Evolutionary conservation across 164 flowering plant genomes (phyloP), one percentile per base, ranked within the genome.

Genomic region (Stephania japonica): DNA sequence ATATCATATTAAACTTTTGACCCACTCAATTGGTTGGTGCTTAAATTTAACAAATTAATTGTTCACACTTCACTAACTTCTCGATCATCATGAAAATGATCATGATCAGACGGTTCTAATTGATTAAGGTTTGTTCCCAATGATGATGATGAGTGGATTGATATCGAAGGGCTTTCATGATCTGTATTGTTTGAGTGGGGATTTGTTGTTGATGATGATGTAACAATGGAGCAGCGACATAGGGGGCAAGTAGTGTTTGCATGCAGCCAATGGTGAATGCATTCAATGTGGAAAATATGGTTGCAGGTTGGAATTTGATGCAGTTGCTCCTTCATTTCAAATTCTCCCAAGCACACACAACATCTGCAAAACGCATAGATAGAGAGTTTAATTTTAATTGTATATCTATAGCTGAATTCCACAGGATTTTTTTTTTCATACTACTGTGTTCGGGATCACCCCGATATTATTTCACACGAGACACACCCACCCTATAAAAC

Each of bases 331-430:
- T 86, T 79, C 21, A 86, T 50, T 84, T 87, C 93, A 67, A 86
- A 94, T 69, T 94, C 98, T 75, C 93, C 96, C 77, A 94, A 80
- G 75, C 98, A 94, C 13, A 91, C 96, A 73, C 97, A 87, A 69
- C 98, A 91, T 72, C 98, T 90, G 85, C 32, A 47, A 11, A 11
- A 32, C 4, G 38, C 4, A 32, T 32, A 32, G 38, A 32, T 4
- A 32, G 38, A 32, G 38, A 32, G 38, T 32, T 32, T 32, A 32
- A 32, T n/a, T n/a, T n/a, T n/a, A 32, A 32, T 32, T 32, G 38
- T 32, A 1, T 32, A 32, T 32, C 38, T 32, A 32, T n/a, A n/a
- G n/a, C n/a, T n/a, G n/a, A n/a, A n/a, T n/a, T n/a, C n/a, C n/a
- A n/a, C n/a, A n/a, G n/a, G n/a, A n/a, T n/a, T n/a, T n/a, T n/a